Evolutionary conservation across 768 basidiomycete species (phyloP).

Genomic region (Sarcodon sp.): DNA sequence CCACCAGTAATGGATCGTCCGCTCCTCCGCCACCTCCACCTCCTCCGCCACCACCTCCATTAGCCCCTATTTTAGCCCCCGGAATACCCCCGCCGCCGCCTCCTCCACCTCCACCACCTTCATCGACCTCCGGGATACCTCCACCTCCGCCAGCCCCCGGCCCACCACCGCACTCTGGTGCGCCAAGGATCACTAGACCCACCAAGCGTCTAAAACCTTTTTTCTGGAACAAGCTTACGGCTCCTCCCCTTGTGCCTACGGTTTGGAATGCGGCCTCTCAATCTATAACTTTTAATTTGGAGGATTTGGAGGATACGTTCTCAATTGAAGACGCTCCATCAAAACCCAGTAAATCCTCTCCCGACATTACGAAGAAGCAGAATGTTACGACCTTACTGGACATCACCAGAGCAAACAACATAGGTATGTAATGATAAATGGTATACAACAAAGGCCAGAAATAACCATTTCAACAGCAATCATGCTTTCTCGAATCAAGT

Average conservation of each 20-base stretch:
- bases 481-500: slow-evolving; percentile 69
- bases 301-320: slow-evolving; percentile 68
- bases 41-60: slow-evolving; percentile 20
- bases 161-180: slow-evolving; percentile 19
- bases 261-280: slow-evolving; percentile 58
- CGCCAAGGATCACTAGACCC: slow-evolving; percentile 27
- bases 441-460: slow-evolving; percentile 1
- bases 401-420: slow-evolving; percentile 73
- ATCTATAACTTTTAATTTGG: slow-evolving; percentile 36
- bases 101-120: slow-evolving; percentile 18
- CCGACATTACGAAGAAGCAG: slow-evolving; percentile 35
- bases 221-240: slow-evolving; percentile 80
- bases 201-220: slow-evolving; percentile 65
- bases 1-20: slow-evolving; percentile 13
- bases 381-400: slow-evolving; percentile 62
- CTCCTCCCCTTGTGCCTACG: slow-evolving; percentile 28
- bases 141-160: slow-evolving; percentile 24
- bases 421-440: slow-evolving; percentile 43
- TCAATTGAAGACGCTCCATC: slow-evolving; percentile 34
- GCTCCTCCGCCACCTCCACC: slow-evolving; percentile 11
- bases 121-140: slow-evolving; percentile 8
- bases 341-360: slow-evolving; percentile 26
- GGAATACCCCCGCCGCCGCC: slow-evolving; percentile 15
- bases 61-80: slow-evolving; percentile 13
- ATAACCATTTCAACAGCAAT: slow-evolving; percentile 37